phyloP scores from a whole-genome alignment of 306 rosid species.

The Cicer cuneatum region DNA sequence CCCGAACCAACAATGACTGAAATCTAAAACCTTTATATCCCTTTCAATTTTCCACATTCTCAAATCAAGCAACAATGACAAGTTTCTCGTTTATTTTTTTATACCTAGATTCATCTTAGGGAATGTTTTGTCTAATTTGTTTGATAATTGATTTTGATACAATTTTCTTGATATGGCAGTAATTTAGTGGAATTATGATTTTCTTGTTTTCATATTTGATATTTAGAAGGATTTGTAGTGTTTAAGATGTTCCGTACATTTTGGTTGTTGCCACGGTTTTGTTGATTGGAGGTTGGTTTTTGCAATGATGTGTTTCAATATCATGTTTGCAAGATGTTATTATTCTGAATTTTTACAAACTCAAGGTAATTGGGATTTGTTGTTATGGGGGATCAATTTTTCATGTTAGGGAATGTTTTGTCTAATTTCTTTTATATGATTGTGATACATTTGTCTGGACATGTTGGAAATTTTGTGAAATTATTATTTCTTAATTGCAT shows the following conservation, averaged over 20 bases:
- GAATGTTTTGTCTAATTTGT: not conserved
- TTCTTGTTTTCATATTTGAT: not conserved
- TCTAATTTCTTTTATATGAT: not conserved
- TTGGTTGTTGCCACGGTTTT: not conserved
- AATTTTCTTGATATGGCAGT: not conserved
- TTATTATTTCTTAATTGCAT: not conserved
- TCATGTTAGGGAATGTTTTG: not conserved
- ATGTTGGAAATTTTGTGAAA: not conserved
- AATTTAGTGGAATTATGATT: not conserved
- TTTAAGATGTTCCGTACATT: not conserved
- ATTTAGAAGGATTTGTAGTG: conserved; percentile 1
- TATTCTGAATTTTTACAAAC: not conserved
- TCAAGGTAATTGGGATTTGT: not conserved
- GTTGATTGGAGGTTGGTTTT: not conserved
- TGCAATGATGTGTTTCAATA: conserved; percentile 3
- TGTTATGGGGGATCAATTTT: too few relatives aligned
- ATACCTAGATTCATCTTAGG: not conserved
- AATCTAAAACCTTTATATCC: not conserved
- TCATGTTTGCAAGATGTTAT: not conserved
- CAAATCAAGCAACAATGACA: not conserved
- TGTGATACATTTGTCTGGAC: not conserved
- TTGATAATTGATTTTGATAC: not conserved
- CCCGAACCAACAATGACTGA: not conserved
- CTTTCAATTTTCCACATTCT: not conserved
- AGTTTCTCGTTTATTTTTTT: not conserved